Conservation (phyloP, 2,329 filamentous ascomycete genomes). For the Neofusicoccum kwambonambiense region DNA sequence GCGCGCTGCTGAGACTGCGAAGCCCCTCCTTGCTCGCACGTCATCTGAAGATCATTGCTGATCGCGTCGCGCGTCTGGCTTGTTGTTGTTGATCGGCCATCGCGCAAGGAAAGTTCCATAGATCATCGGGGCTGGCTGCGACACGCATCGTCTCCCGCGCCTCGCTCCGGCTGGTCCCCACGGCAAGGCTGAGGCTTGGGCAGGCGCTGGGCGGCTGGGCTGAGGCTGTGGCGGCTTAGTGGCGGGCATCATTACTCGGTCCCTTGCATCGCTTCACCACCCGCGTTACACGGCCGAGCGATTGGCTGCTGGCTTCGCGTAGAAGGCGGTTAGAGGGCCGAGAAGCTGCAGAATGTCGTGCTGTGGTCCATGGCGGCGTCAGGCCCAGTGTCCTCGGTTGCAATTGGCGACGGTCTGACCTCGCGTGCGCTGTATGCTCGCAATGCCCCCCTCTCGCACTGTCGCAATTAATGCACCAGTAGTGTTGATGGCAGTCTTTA, state of each 20-base stretch:
- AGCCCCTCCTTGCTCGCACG: no score
- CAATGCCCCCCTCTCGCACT: no score
- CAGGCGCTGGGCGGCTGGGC: neutral
- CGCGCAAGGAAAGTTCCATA: neutral
- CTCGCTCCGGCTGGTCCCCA: neutral
- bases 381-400: no score
- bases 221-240: neutral
- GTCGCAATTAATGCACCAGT: no score
- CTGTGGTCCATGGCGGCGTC: no score
- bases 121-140: neutral
- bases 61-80: neutral
- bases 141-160: neutral
- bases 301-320: neutral
- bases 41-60: no score
- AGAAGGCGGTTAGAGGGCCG: neutral
- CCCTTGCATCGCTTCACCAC: neutral
- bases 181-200: slow-evolving; percentile 3
- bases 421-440: no score
- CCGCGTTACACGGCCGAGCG: neutral
- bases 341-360: neutral
- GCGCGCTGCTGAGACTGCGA: no score
- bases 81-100: neutral
- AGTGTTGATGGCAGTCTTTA: no score
- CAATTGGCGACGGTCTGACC: no score
- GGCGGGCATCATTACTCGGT: slow-evolving; percentile 2